Evolutionary conservation across 2,329 filamentous ascomycete species (phyloP), one percentile per base, ranked within the genome.

Genomic region (Aureobasidium sp.): DNA sequence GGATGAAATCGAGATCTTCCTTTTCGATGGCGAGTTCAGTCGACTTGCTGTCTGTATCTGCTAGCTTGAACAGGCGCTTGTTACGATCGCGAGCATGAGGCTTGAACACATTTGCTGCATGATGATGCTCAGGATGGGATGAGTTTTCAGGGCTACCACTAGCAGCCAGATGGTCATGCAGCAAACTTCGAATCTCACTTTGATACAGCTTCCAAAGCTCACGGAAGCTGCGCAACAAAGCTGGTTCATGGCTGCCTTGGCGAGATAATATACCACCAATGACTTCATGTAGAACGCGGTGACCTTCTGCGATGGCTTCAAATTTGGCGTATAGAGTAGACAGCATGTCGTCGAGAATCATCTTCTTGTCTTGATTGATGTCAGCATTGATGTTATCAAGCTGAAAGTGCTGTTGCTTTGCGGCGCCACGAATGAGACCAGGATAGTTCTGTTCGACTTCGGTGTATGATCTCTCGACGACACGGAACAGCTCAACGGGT

Each of bases 171-270:
- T 99, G 97, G 73, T 97, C 96, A 75, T 97, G 94, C 63, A 99
- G 79, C 15, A 99, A 79, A 5, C 92, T 95, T 46, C 92, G 86
- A 67, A 99, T 97, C 80, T 99, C 94, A 74, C 95, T 97, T 72
- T 99, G 94, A 70, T 97, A 93, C 8, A 99, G 79, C 71, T 97
- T 96, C 95, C 95, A 99, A 44, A 99, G 78, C 76, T 97, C 94
- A 71, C 93, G 94, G 76, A 99, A 99, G 62, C 92, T 92, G 61
- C 91, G 87, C 6, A 91, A 87, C 55, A 97, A 81, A 0, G 84
- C 82, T 78, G 78, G 87, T 61, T 83, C 81, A 17, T 68, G 59
- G 9, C 62, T 39, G 74, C 88, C 89, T 71, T 97, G 92, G 55
- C 95, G 86, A 65, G 87, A 86, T 60, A 93, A 86, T 63, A 99